Percentiles rank a stretch among this genome's conserved stretches.
These are phyloP conservation scores for Rubia yunnanensis DNA, from an alignment of 257 asterid species.

Conservation along the genomic window DNA sequence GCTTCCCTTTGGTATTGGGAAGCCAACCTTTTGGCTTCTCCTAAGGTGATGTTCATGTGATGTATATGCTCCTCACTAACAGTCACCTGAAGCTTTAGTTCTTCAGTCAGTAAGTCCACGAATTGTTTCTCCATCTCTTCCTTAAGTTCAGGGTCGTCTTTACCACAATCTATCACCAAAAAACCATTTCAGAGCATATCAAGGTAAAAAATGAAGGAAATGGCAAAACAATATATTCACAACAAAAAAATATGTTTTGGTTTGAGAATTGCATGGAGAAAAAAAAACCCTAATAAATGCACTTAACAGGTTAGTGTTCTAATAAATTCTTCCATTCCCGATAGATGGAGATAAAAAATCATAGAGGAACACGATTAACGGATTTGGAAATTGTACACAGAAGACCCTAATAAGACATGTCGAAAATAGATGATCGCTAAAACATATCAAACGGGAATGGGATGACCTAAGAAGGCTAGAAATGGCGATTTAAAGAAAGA, in stretches of 20 bases:
- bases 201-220: background rate
- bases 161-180: constrained; percentile 63
- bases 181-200: background rate
- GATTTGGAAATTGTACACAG: no score
- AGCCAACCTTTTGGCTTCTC: constrained; percentile 81
- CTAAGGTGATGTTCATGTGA: constrained; percentile 73
- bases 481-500: background rate
- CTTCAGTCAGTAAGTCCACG: constrained; percentile 81
- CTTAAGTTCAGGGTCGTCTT: constrained; percentile 84
- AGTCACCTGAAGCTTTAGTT: constrained; percentile 70
- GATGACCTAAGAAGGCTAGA: background rate
- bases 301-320: no score
- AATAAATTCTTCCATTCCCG: background rate
- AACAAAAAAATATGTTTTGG: background rate
- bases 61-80: constrained; percentile 55
- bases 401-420: background rate
- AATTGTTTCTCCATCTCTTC: constrained; percentile 93
- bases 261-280: background rate
- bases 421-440: background rate
- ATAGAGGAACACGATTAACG: background rate
- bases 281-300: background rate
- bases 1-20: constrained; percentile 77
- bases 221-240: no score
- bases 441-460: background rate
- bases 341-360: background rate